Evolutionary conservation across 495 filamentous ascomycete species (phyloP).

Genomic region (Hypoxylon subgilvum): DNA sequence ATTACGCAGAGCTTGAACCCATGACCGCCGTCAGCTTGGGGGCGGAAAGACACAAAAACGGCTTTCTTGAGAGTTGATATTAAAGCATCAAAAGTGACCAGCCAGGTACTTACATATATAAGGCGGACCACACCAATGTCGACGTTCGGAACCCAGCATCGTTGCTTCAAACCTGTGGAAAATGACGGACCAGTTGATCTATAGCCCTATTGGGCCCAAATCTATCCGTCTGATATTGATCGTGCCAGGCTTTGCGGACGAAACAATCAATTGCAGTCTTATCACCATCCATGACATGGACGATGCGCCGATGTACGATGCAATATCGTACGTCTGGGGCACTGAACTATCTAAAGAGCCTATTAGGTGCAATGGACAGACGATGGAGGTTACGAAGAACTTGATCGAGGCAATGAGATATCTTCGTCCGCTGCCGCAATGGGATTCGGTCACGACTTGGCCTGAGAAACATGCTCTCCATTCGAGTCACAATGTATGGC

Average conservation of each 20-base stretch:
- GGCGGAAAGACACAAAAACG: too few relatives aligned
- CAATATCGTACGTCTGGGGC: constrained; percentile 32
- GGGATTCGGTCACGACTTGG: constrained; percentile 25
- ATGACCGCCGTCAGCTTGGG: too few relatives aligned
- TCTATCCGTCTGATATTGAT: constrained; percentile 25
- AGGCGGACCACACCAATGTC: too few relatives aligned
- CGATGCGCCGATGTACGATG: constrained; percentile 18
- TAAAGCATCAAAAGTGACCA: not conserved
- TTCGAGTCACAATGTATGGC: constrained; percentile 26
- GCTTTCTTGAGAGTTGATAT: too few relatives aligned
- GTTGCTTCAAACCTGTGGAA: too few relatives aligned
- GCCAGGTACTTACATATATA: not conserved
- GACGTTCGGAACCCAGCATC: not conserved
- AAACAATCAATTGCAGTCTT: constrained; percentile 27
- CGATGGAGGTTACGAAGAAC: constrained; percentile 23
- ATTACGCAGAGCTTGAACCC: too few relatives aligned
- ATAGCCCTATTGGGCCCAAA: constrained; percentile 9
- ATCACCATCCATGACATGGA: constrained; percentile 9
- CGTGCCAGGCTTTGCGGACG: constrained; percentile 17
- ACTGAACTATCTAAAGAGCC: constrained; percentile 21
- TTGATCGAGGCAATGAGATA: constrained; percentile 28
- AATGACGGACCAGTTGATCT: constrained; percentile 12
- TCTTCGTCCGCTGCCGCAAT: constrained; percentile 21
- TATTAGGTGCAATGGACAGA: constrained; percentile 30
- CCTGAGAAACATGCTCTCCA: constrained; percentile 13